A percentile compares a stretch with the other conserved stretches of the same genome.
phyloP scores from a whole-genome alignment of 139 green algal species.

The Parachlorella kessleri region DNA sequence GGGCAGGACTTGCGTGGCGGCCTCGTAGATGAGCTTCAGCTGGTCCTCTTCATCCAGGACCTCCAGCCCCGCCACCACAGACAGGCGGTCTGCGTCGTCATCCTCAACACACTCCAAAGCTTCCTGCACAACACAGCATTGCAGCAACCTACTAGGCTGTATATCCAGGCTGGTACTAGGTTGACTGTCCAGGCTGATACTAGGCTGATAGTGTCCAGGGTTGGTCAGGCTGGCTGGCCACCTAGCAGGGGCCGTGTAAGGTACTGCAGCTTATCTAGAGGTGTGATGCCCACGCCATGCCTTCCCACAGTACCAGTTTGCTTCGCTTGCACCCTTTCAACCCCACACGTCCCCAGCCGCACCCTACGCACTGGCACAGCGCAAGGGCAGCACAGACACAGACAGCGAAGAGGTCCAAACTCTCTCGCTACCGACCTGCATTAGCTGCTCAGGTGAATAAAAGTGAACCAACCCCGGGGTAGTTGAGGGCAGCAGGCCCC shows the following conservation, averaged over 20 bases:
- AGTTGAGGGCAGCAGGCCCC: too few relatives aligned
- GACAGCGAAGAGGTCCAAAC: too few relatives aligned
- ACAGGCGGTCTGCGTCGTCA: neutral
- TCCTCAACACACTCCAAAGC: neutral
- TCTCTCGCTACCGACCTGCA: too few relatives aligned
- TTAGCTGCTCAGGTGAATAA: too few relatives aligned
- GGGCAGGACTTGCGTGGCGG: neutral
- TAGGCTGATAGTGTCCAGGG: neutral
- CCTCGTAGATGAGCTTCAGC: neutral
- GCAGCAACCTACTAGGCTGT: too few relatives aligned
- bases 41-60: neutral
- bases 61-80: neutral
- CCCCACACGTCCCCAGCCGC: too few relatives aligned
- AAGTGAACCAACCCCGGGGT: too few relatives aligned
- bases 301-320: too few relatives aligned
- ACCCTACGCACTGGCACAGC: too few relatives aligned
- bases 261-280: neutral
- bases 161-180: neutral
- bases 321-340: too few relatives aligned
- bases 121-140: too few relatives aligned
- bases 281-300: neutral
- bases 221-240: neutral
- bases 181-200: neutral
- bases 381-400: too few relatives aligned
- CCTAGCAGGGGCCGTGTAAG: neutral